Base-by-base conservation (phyloP, 2,329 filamentous ascomycete species). In the Fusarium sp. region DNA sequence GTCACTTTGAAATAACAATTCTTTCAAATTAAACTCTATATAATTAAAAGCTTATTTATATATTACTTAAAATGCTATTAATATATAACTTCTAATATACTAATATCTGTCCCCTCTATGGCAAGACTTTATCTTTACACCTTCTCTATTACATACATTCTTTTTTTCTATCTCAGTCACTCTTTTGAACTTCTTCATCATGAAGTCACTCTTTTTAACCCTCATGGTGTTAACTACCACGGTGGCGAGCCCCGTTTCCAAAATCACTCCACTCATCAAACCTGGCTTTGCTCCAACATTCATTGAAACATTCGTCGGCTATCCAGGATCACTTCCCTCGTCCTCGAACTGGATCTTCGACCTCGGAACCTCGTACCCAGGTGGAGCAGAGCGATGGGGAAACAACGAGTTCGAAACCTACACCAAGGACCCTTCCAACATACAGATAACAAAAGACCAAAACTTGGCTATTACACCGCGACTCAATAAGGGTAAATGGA, bases 101-200 rank as follows among this genome's bases (percentile, higher is more conserved):
- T 11, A 3, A 9, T 21, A 30, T 30, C 28, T 10, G 0, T 3
- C 13, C 19, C 6, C 13, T 30, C 13, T 12, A 1, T 6, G 0
- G 28, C 13, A 16, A 30, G 9, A 9, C 6, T 9, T 16, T 9
- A 15, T 47, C 6, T 16, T n/a, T 47, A 6, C 1, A 16, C 13
- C 4, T 28, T 28, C 12, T 21, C 25, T 15, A 15, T 9, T 28
- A 0, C 5, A n/a, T n/a, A 49, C 13, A 16, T n/a, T n/a, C 25
- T 4, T 30, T n/a, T 10, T 47, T 30, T 47, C 19, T 5, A 8
- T 30, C n/a, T 30, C 3, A n/a, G 28, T 49, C 19, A 30, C 46
- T 49, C 19, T 7, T 30, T 49, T 8, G 7, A 12, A n/a, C 4
- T 3, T n/a, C 13, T 30, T 30, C 19, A 49, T 6, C 9, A 49